These are phyloP conservation scores for Dichomitus squalens DNA, from an alignment of 1,284 basidiomycete genomes.

Conservation along the genomic window DNA sequence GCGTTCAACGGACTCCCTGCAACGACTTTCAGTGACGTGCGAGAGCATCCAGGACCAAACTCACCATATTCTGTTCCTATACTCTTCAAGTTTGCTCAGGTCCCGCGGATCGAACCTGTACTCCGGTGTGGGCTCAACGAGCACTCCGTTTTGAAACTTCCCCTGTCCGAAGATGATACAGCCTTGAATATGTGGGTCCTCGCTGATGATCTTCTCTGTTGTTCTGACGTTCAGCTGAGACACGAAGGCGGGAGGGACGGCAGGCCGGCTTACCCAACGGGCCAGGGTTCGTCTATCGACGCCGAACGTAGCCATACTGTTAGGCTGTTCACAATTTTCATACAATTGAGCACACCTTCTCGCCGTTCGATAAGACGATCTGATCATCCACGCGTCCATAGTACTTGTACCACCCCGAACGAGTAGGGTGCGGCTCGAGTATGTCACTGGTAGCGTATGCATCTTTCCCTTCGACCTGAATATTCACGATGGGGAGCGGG, in stretches of 20 bases:
- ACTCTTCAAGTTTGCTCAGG: constrained; percentile 29
- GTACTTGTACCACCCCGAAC: constrained; percentile 42
- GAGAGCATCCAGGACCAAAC: neutral
- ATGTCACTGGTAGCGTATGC: constrained; percentile 43
- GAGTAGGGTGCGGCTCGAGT: constrained; percentile 44
- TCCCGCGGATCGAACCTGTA: constrained; percentile 36
- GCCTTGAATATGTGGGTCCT: constrained; percentile 31
- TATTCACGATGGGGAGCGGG: constrained; percentile 31
- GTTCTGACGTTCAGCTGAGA: neutral
- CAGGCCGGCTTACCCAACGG: constrained; percentile 37
- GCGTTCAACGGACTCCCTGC: constrained; percentile 40
- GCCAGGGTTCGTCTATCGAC: too few relatives aligned
- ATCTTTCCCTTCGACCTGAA: constrained; percentile 24
- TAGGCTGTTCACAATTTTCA: constrained; percentile 6
- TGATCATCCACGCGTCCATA: constrained; percentile 51
- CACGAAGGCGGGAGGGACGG: neutral
- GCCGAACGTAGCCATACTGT: too few relatives aligned
- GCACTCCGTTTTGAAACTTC: constrained; percentile 39
- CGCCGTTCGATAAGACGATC: constrained; percentile 30
- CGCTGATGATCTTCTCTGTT: constrained; percentile 34
- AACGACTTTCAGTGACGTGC: neutral
- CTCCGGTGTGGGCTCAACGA: constrained; percentile 36
- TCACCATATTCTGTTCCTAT: constrained; percentile 39
- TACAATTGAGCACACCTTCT: too few relatives aligned
- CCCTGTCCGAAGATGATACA: constrained; percentile 45